A percentile compares a stretch with the other conserved stretches of the same genome.
phyloP scores from a whole-genome alignment of 257 asterid species.

The Solanum sparsipilum region DNA sequence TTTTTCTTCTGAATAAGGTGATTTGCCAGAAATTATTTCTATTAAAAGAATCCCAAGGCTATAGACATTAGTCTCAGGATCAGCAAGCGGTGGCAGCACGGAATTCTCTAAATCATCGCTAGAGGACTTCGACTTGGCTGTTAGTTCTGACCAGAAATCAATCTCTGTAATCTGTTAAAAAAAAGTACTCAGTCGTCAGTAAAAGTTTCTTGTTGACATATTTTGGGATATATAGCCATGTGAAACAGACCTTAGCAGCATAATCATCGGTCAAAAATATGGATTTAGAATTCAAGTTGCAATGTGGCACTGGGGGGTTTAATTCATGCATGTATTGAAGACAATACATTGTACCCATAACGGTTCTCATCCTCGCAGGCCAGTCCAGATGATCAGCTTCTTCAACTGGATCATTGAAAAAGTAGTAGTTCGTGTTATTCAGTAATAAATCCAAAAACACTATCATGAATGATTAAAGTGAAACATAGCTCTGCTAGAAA shows the following conservation, averaged over 20 bases:
- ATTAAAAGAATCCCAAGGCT: constrained; percentile 64
- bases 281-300: constrained; percentile 58
- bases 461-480: background rate
- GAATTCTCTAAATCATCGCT: constrained; percentile 26
- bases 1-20: constrained; percentile 41
- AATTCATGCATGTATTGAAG: constrained; percentile 76
- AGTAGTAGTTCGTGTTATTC: background rate
- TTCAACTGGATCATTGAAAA: constrained; percentile 36
- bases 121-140: constrained; percentile 30
- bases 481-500: background rate
- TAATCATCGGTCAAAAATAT: constrained; percentile 83
- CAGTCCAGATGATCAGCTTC: constrained; percentile 85
- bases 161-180: constrained; percentile 7
- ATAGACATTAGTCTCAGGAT: constrained; percentile 44
- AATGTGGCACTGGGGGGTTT: constrained; percentile 51
- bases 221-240: background rate
- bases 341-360: constrained; percentile 70
- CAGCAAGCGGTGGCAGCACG: constrained; percentile 29
- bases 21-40: constrained; percentile 75
- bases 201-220: background rate
- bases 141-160: constrained; percentile 39
- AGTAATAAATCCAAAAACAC: background rate
- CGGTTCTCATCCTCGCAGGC: constrained; percentile 67
- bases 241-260: constrained; percentile 60
- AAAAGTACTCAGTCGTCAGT: background rate